These are phyloP conservation scores for Mucor piriformis DNA, from an alignment of 371 early-diverging fungal genomes.

Conservation along the genomic window DNA sequence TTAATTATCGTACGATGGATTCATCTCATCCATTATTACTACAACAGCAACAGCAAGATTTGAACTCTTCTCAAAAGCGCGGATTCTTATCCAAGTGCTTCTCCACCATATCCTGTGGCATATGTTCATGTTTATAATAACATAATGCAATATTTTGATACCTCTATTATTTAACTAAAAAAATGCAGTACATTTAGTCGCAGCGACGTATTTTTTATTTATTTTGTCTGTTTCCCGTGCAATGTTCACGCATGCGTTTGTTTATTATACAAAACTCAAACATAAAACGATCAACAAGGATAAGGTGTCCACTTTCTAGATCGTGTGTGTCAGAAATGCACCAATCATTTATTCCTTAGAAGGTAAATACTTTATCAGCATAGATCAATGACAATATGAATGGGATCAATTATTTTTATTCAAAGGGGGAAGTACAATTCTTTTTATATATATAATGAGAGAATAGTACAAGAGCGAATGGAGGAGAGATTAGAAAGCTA, in stretches of 20 bases:
- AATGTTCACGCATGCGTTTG: no score
- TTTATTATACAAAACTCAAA: no score
- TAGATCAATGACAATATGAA: no score
- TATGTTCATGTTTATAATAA: constrained; percentile 17
- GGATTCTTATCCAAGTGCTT: constrained; percentile 21
- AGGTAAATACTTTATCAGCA: no score
- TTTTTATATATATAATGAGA: not conserved
- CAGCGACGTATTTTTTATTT: no score
- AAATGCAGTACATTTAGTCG: not conserved
- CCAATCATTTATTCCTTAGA: no score
- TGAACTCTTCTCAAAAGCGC: constrained; percentile 18
- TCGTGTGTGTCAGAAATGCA: no score
- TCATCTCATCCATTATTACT: constrained; percentile 17
- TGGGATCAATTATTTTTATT: no score
- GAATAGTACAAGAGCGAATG: not conserved
- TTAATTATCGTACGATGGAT: constrained; percentile 29
- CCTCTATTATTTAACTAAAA: constrained; percentile 1
- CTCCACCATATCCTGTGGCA: constrained; percentile 3
- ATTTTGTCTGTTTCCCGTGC: no score
- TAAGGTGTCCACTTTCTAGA: no score
- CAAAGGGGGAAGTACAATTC: no score
- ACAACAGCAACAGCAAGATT: constrained; percentile 19
- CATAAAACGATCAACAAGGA: no score
- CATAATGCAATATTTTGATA: constrained; percentile 2
- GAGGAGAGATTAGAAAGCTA: not conserved